phyloP scores from a whole-genome alignment of 2,329 filamentous ascomycete species.

The Ophiostoma sp. region DNA sequence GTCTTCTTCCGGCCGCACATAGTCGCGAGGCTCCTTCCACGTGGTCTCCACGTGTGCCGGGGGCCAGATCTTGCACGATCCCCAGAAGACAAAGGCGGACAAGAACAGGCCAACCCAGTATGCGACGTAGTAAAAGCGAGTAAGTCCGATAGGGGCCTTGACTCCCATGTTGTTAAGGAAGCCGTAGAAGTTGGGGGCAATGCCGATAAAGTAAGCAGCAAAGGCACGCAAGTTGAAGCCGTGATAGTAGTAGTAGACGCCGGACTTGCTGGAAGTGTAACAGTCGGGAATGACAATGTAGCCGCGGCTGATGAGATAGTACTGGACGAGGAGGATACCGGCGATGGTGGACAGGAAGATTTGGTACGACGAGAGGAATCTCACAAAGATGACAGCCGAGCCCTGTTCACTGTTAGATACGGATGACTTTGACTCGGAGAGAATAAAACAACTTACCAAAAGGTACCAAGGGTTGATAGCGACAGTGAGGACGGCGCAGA shows the following conservation, averaged over 20 bases:
- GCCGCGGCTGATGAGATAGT: slow-evolving; percentile 38
- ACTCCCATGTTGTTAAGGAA: slow-evolving; percentile 32
- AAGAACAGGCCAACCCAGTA: slow-evolving; percentile 50
- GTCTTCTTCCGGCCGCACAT: slow-evolving; percentile 31
- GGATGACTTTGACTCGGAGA: background rate
- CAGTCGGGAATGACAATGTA: slow-evolving; percentile 35
- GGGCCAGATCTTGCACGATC: slow-evolving; percentile 25
- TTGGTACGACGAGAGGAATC: slow-evolving; percentile 40
- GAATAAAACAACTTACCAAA: slow-evolving; percentile 13
- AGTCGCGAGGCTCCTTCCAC: slow-evolving; percentile 26
- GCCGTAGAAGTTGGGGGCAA: slow-evolving; percentile 39
- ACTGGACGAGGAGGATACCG: slow-evolving; percentile 40
- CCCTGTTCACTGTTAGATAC: background rate
- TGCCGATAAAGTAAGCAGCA: slow-evolving; percentile 32
- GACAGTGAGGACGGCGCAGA: slow-evolving; percentile 28
- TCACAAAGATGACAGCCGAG: slow-evolving; percentile 36
- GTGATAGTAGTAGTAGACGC: slow-evolving; percentile 25
- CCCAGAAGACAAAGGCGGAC: slow-evolving; percentile 29
- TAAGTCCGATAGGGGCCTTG: slow-evolving; percentile 32
- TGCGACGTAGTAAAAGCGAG: slow-evolving; percentile 51
- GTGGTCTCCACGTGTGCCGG: slow-evolving; percentile 22
- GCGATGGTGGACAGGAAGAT: slow-evolving; percentile 40
- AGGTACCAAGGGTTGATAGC: slow-evolving; percentile 29
- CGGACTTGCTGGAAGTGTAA: slow-evolving; percentile 23
- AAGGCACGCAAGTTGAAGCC: slow-evolving; percentile 26